Conservation (phyloP, 306 rosid genomes). For the Vicia sativa region DNA sequence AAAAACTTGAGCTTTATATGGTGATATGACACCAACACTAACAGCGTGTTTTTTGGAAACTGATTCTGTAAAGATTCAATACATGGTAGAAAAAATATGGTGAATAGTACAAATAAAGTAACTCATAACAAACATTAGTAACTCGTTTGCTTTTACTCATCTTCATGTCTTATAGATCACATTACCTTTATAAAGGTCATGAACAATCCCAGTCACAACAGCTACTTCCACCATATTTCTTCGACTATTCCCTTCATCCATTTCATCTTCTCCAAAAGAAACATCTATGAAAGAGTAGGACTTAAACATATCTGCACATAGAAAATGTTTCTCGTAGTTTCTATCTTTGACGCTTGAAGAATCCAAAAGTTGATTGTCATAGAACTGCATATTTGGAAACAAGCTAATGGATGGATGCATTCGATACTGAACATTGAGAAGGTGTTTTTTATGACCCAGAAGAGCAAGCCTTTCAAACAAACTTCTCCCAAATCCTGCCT, state of each 20-base stretch:
- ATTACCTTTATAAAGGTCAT: slow-evolving; percentile 42
- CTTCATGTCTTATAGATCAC: slow-evolving; percentile 20
- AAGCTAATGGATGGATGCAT: slow-evolving; percentile 52
- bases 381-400: slow-evolving; percentile 48
- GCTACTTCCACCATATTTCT: slow-evolving; percentile 51
- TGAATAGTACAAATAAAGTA: slow-evolving; percentile 6
- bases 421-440: slow-evolving; percentile 49
- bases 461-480: slow-evolving; percentile 49
- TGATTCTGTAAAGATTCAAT: slow-evolving; percentile 41
- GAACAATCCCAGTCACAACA: slow-evolving; percentile 43
- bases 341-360: slow-evolving; percentile 34
- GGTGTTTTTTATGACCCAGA: slow-evolving; percentile 45
- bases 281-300: slow-evolving; percentile 50
- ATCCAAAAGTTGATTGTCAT: slow-evolving; percentile 43
- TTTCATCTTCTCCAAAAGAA: slow-evolving; percentile 44
- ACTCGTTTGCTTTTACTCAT: slow-evolving; percentile 6
- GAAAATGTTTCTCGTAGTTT: slow-evolving; percentile 39
- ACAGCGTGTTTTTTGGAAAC: slow-evolving; percentile 40
- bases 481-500: slow-evolving; percentile 48
- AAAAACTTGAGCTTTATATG: slow-evolving; percentile 65
- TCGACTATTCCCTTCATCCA: slow-evolving; percentile 35
- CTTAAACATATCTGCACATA: slow-evolving; percentile 44
- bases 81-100: slow-evolving; percentile 1
- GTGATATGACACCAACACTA: slow-evolving; percentile 67
- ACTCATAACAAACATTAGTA: slow-evolving; percentile 28